Conservation (phyloP, 2,329 filamentous ascomycete genomes). For the Huntiella abstrusa region DNA sequence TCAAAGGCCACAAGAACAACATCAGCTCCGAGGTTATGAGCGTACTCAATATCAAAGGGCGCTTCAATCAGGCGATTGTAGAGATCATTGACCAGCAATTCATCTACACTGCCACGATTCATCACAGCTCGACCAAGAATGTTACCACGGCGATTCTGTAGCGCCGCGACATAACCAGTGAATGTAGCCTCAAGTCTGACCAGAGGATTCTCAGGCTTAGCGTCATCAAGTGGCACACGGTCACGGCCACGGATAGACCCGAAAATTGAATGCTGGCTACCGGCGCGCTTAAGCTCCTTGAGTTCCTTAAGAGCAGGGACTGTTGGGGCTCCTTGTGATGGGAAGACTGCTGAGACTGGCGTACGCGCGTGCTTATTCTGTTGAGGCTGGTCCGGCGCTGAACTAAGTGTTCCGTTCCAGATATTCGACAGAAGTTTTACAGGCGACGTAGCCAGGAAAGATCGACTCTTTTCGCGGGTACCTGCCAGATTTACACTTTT, state of each 20-base stretch:
- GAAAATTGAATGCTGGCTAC: conserved; percentile 34
- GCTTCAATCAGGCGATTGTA: conserved; percentile 79
- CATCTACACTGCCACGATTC: conserved; percentile 45
- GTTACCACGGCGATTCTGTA: conserved; percentile 73
- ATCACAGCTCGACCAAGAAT: conserved; percentile 63
- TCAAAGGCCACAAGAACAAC: conserved; percentile 84
- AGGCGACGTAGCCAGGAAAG: conserved; percentile 63
- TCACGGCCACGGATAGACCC: conserved; percentile 33
- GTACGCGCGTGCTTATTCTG: conserved; percentile 24
- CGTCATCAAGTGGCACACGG: conserved; percentile 26
- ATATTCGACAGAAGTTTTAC: conserved; percentile 80
- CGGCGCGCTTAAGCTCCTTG: conserved; percentile 21
- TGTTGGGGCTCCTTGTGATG: conserved; percentile 13
- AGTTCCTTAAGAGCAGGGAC: conserved; percentile 18
- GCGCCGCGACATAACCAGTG: conserved; percentile 59
- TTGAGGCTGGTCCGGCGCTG: conserved; percentile 19
- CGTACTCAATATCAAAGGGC: conserved; percentile 56
- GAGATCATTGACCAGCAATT: conserved; percentile 67
- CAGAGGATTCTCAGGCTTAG: conserved; percentile 43
- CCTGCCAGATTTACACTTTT: conserved; percentile 46
- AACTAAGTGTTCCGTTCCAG: conserved; percentile 32
- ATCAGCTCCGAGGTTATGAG: conserved; percentile 60
- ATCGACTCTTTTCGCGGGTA: conserved; percentile 44
- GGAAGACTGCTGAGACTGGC: conserved; percentile 21
- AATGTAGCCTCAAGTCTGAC: conserved; percentile 69